Base-by-base conservation (phyloP, 2,329 filamentous ascomycete species). In the Cladosporium cucumerinum region DNA sequence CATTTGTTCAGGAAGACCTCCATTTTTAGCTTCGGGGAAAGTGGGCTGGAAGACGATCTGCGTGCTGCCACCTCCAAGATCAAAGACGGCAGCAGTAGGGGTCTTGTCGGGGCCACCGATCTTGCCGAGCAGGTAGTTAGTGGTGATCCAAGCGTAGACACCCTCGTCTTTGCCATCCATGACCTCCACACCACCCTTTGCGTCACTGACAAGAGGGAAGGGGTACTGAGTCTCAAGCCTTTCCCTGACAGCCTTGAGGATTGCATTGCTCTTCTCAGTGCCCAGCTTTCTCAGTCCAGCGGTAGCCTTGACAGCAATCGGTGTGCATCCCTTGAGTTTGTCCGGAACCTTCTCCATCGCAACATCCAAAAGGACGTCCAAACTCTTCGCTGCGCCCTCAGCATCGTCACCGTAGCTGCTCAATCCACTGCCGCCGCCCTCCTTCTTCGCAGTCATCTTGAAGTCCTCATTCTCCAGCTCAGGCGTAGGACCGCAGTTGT, bases 21-120 rank as follows among this genome's bases (percentile, higher is more conserved):
- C 91, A 58, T 85, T 82, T 63, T 85, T 79, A 64, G 86, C 85
- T 63, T 86, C 85, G 76, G 91, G 89, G 80, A 97, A 99, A 60
- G 90, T 96, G 25, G 96, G 96, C 82, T 99, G 88, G 79, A 98
- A 99, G 71, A 99, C 96, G 75, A 99, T 97, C 81, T 99, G 95
- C 16, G 96, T 99, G 25, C 93, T 97, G 62, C 95, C 95, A 73
- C 95, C 95, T 68, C 95, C 95, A 57, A 99, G 89, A 76, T 99
- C 95, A 74, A 99, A 97, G 66, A 97, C 88, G 59, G 95, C 95
- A 48, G 95, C 96, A 1, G 95, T 98, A 59, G 92, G 90, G 68
- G 87, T 92, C 77, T 93, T 87, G 76, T 97, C 94, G 1, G 93
- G 91, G 12, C 91, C 91, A 66, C 95, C 95, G 78, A 99, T 98